Base-by-base conservation (phyloP, 805 yeast genomes). In the Sugiyamaella qingdaonensis region DNA sequence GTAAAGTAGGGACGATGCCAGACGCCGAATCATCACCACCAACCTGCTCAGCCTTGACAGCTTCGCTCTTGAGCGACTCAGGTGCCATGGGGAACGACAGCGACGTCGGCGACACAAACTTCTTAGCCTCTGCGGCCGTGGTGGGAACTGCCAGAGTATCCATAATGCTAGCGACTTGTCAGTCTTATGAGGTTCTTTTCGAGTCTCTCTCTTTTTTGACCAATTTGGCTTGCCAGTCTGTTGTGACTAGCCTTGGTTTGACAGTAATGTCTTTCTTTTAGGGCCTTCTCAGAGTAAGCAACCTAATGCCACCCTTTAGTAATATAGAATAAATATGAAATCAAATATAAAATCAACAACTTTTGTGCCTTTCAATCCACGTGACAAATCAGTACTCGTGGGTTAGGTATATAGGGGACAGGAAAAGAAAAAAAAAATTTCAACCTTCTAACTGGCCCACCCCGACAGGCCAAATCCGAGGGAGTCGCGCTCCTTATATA, bases 1-100 rank as follows among this genome's bases (percentile, higher is more conserved):
- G 78, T 60, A 86, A 73, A 0, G 98, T 92, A 45, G 99, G 99
- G 7, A 94, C 96, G 51, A 94, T 92, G 42, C 99, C 99, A 0
- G 97, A 88, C 1, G 95, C 85, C 1, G 92, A 84, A 27, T 85
- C 84, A 56, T 82, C 87, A 45, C 82, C 89, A 33, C 55, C 60
- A 34, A 18, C 7, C 42, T 48, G 44, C 32, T 60, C 64, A 4
- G 53, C 46, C 51, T 63, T 63, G 49, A 60, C 59, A 19, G 48
- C 46, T 37, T 46, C 55, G 18, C 16, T 27, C 48, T 51, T 63
- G 60, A 61, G 50, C 29, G 66, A 67, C 39, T 70, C 75, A 35
- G 73, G 66, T 19, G 79, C 77, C 74, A 78, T 80, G 10, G 89
- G 88, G 59, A 77, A 81, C 16, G 84, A 76, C 50, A 84, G 73